Evolutionary conservation across 805 yeast genomes (phyloP), one percentile per base, ranked within the genome.

Genomic region (Starmera amethionina): DNA sequence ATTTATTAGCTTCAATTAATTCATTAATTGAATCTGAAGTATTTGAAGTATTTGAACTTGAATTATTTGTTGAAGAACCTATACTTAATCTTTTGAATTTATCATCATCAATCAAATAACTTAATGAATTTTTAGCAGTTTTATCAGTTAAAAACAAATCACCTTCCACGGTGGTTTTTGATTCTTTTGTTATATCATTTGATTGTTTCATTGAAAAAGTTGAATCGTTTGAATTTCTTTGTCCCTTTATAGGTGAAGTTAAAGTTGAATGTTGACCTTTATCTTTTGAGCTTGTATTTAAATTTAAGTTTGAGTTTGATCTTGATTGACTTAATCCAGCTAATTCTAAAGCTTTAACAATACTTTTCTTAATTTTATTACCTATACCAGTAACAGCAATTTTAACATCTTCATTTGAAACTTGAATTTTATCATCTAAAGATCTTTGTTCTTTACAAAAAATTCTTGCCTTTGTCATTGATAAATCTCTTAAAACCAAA

Each of bases 381-480:
- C 88, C 89, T 37, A 87, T 70, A n/a, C 95, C 95, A 30, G 79
- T 72, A 4, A 87, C 87, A 1, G 95, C 95, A 45, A 77, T 73
- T 46, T 78, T 73, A 8, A 84, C 71, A 44, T 87, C 95, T 42
- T 79, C 80, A 36, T 68, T 72, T 3, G 81, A 68, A 8, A 82
- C 79, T 31, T 72, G 72, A 38, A 81, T 77, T 50, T 67, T 50
- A 37, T 42, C 32, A 27, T 48, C 50, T 43, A 57, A 50, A 13
- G 50, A 49, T 32, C 51, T 53, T 40, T 55, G 59, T n/a, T 48
- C 51, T 18, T 50, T 46, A 22, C 47, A 46, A 38, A 49, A 50
- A 12, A 38, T 32, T 15, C 39, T 34, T 19, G 54, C 54, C 28
- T 58, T 54, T 14, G 48, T 49, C 1, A 49, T 43, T 7, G 60